Conservation (phyloP, 257 asterid species). For the Gentiana macrophylla region DNA sequence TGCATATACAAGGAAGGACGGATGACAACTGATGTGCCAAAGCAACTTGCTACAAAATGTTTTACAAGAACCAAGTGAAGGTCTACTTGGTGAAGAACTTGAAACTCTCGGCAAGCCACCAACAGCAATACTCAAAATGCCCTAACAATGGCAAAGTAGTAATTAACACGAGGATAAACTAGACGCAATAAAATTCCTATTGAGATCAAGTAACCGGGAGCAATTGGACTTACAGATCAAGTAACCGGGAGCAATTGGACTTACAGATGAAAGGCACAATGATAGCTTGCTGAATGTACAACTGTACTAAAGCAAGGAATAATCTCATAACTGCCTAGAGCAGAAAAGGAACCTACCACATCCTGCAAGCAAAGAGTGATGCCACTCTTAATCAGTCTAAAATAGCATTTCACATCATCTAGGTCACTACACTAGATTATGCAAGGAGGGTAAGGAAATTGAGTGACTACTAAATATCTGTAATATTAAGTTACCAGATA, state of each 20-base stretch:
- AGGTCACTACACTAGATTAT: constrained; percentile 33
- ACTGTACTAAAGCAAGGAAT: constrained; percentile 49
- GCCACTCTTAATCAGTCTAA: constrained; percentile 31
- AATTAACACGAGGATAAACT: constrained; percentile 22
- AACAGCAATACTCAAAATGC: constrained; percentile 17
- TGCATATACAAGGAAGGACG: too few relatives aligned
- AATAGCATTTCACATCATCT: constrained; percentile 31
- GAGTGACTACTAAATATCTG: constrained; percentile 15
- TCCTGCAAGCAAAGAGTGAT: constrained; percentile 53
- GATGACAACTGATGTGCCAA: neutral
- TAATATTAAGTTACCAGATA: neutral
- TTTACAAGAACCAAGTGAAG: constrained; percentile 10
- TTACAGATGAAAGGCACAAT: constrained; percentile 62
- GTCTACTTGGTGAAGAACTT: constrained; percentile 20
- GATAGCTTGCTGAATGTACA: constrained; percentile 42
- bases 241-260: constrained; percentile 41
- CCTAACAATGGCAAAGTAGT: constrained; percentile 31
- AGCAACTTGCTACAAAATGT: constrained; percentile 4
- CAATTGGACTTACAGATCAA: constrained; percentile 43
- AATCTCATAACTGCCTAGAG: constrained; percentile 54
- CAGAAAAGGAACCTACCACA: constrained; percentile 44
- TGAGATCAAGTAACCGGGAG: constrained; percentile 30
- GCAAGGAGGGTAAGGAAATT: constrained; percentile 23
- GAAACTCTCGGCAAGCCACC: constrained; percentile 16
- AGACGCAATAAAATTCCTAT: constrained; percentile 29